Conservation (phyloP, 2,329 filamentous ascomycete species). For the Penicillium sp. region DNA sequence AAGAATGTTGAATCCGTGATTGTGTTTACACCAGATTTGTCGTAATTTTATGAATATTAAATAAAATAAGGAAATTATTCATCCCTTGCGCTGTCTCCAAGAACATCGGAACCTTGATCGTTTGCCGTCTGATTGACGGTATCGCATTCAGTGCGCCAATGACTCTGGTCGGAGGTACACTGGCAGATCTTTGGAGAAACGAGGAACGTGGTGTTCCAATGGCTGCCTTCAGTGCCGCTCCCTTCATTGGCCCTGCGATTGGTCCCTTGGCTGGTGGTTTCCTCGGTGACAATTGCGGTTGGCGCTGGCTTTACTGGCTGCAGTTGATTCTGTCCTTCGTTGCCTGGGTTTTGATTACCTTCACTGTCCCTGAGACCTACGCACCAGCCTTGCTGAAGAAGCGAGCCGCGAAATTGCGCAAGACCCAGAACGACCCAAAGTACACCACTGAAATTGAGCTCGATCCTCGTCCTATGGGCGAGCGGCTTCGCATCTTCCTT, state of each 20-base stretch:
- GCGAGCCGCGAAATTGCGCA: slow-evolving; percentile 71
- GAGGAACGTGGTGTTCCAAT: slow-evolving; percentile 85
- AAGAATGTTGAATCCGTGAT: no score
- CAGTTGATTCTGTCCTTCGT: slow-evolving; percentile 73
- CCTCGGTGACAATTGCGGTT: slow-evolving; percentile 67
- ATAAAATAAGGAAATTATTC: no score
- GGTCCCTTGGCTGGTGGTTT: slow-evolving; percentile 77
- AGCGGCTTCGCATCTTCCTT: slow-evolving; percentile 73
- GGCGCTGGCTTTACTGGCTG: slow-evolving; percentile 87
- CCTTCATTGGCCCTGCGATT: slow-evolving; percentile 78
- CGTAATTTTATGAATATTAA: no score
- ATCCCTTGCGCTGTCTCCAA: slow-evolving; percentile 76
- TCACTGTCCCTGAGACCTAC: slow-evolving; percentile 90
- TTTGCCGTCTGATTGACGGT: slow-evolving; percentile 75
- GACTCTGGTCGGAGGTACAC: slow-evolving; percentile 79
- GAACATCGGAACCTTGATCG: slow-evolving; percentile 74
- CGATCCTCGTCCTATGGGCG: slow-evolving; percentile 67
- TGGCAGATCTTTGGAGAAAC: slow-evolving; percentile 81
- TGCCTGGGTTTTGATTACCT: slow-evolving; percentile 74
- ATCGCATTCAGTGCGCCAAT: slow-evolving; percentile 85
- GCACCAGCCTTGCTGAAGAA: slow-evolving; percentile 73
- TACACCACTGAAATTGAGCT: slow-evolving; percentile 82
- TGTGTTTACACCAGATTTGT: no score
- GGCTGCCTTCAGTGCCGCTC: slow-evolving; percentile 81
- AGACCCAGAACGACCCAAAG: slow-evolving; percentile 64